Percentiles rank a stretch among this genome's conserved stretches.
Evolutionary conservation across 1,139 yeast genomes (phyloP).

Genomic region (Lodderomyces elongisporus): DNA sequence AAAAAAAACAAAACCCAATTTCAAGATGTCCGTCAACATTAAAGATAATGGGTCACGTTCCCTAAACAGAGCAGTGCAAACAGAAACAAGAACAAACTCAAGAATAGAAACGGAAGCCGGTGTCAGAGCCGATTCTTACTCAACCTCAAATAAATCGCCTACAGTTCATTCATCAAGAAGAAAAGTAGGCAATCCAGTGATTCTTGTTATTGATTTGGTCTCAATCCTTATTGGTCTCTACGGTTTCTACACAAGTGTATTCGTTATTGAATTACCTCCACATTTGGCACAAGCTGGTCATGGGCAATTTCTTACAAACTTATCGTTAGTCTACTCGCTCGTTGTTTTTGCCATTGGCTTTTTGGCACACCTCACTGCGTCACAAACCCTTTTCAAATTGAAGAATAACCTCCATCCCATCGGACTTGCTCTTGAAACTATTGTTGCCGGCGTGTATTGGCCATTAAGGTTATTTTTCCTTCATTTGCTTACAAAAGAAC

Average conservation of each 20-base stretch:
- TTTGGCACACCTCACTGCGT: constrained; percentile 31
- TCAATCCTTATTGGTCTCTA: constrained; percentile 29
- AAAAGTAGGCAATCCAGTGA: constrained; percentile 29
- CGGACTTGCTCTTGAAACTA: constrained; percentile 51
- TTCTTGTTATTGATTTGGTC: constrained; percentile 20
- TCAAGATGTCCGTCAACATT: no score
- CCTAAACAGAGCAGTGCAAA: no score
- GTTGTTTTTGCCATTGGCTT: constrained; percentile 39
- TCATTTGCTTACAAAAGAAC: constrained; percentile 33
- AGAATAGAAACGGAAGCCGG: no score
- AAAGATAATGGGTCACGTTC: no score
- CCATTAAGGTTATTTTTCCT: constrained; percentile 51
- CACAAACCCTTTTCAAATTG: constrained; percentile 18
- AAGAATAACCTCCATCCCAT: constrained; percentile 45
- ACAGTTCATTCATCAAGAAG: no score
- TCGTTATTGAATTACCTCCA: constrained; percentile 32
- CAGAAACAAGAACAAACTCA: no score
- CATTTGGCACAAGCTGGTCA: constrained; percentile 53
- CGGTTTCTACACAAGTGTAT: constrained; percentile 22
- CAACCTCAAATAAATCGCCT: no score
- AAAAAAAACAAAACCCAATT: no score
- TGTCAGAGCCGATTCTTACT: no score
- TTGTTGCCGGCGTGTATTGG: constrained; percentile 65
- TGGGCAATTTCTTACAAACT: constrained; percentile 63
- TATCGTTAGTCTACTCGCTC: constrained; percentile 48